Conservation (phyloP, 345 rosid species). For the Salix dunnii region DNA sequence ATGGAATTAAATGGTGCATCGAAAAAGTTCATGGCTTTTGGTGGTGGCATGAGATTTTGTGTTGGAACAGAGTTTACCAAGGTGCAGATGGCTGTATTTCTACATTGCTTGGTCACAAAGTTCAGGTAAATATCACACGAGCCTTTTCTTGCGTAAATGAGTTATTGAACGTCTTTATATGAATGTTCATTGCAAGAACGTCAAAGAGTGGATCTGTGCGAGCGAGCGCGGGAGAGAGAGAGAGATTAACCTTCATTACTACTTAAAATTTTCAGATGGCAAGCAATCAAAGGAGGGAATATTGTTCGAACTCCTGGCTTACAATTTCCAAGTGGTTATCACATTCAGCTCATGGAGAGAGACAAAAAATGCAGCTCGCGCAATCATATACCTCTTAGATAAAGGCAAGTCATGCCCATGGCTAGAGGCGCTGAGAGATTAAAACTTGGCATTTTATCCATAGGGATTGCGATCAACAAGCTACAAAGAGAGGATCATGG, state of each 20-base stretch:
- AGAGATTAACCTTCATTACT: constrained; percentile 12
- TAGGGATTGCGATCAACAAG: constrained; percentile 2
- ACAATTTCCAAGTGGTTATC: constrained; percentile 78
- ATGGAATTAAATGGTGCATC: constrained; percentile 51
- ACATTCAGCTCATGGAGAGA: constrained; percentile 50
- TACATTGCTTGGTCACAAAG: constrained; percentile 77
- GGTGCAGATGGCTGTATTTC: constrained; percentile 77
- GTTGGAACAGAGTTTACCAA: constrained; percentile 91
- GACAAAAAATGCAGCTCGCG: constrained; percentile 16
- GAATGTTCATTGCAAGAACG: neutral
- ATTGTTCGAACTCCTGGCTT: constrained; percentile 77
- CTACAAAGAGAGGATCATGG: constrained; percentile 17
- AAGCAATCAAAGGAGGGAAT: constrained; percentile 65
- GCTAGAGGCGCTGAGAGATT: neutral
- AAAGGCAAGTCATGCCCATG: constrained; percentile 3
- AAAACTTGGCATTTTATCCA: constrained; percentile 5
- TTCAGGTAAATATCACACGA: constrained; percentile 52
- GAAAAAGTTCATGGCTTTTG: constrained; percentile 88
- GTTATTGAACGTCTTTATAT: neutral
- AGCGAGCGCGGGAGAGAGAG: neutral
- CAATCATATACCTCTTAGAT: constrained; percentile 1
- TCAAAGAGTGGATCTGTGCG: neutral
- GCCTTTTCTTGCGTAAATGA: neutral
- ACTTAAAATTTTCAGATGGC: constrained; percentile 54
- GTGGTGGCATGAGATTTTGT: constrained; percentile 96